These are phyloP conservation scores for Ettlia oleoabundans DNA, from an alignment of 139 green algal genomes.

Conservation along the genomic window DNA sequence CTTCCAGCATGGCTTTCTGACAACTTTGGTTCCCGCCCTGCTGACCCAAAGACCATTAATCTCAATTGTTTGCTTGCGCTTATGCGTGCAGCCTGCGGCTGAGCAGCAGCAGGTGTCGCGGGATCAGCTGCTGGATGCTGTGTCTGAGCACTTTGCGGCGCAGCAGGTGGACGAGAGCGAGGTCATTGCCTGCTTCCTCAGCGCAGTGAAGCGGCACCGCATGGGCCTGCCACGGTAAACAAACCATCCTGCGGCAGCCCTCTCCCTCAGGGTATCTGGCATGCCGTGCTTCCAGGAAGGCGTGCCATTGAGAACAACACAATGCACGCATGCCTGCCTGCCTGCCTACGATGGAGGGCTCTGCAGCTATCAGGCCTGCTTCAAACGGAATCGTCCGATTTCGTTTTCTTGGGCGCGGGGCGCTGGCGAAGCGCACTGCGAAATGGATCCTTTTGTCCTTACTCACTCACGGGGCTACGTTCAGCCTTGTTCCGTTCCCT, in stretches of 20 bases:
- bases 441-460: neutral
- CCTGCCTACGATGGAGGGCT: too few relatives aligned
- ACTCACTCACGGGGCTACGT: neutral
- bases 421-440: neutral
- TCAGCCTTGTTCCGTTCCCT: neutral
- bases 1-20: too few relatives aligned
- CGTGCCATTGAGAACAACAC: neutral
- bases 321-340: too few relatives aligned
- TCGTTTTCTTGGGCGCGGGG: neutral
- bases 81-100: neutral
- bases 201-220: slow-evolving; percentile 26
- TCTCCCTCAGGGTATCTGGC: neutral
- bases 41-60: neutral
- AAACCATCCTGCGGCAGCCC: neutral
- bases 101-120: slow-evolving; percentile 10
- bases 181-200: slow-evolving; percentile 34
- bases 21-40: neutral
- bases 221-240: slow-evolving; percentile 26
- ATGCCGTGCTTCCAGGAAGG: neutral
- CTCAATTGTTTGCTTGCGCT: neutral
- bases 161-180: slow-evolving; percentile 45
- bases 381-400: too few relatives aligned
- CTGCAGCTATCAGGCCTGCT: too few relatives aligned
- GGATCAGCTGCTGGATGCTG: slow-evolving; percentile 24
- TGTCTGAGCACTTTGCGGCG: slow-evolving; percentile 29